Evolutionary conservation across 148 eudicot genomes (phyloP), one percentile per base, ranked within the genome.

Genomic region (Chenopodium berlandieri): DNA sequence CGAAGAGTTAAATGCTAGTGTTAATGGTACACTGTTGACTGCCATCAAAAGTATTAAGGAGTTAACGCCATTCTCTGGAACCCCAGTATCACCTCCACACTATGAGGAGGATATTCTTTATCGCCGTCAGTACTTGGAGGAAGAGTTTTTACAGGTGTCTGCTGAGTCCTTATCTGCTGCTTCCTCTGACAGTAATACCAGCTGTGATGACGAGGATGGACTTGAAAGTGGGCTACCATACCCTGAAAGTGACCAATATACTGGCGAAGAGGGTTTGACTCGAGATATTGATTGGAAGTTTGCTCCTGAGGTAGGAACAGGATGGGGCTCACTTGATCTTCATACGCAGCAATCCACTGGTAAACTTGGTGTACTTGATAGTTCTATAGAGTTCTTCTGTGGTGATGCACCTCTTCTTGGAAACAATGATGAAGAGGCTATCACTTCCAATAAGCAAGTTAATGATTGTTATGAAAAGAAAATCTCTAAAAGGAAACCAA

Each of bases 151-250:
- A 79, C 95, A 94, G 86, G 85, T 90, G 58, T 94, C 99, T 68
- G 97, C 87, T 14, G 92, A 90, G 65, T 91, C 97, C 46, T 85
- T 85, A 68, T 92, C 97, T 70, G 83, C 87, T 71, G 95, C 90
- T 73, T 96, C 98, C 32, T 89, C 95, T 85, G 98, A 94, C 78
- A 96, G 97, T 83, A 82, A 88, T 85, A 91, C 99, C 54, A 93
- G 95, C 87, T 85, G 81, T 82, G 84, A 86, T 44, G 93, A 89
- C 82, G 90, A 87, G 34, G 93, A 87, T 78, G 73, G 82, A 64
- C 73, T 76, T 81, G 86, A 82, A 86, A 64, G 62, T 82, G 78
- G 76, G 52, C 79, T 83, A 70, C 78, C 68, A 30, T 82, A 70
- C 56, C 77, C 85, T 73, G 83, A 88, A 66, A 54, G 63, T 78